Conservation (phyloP, 768 basidiomycete species). For the Leccinum aurantiacum region DNA sequence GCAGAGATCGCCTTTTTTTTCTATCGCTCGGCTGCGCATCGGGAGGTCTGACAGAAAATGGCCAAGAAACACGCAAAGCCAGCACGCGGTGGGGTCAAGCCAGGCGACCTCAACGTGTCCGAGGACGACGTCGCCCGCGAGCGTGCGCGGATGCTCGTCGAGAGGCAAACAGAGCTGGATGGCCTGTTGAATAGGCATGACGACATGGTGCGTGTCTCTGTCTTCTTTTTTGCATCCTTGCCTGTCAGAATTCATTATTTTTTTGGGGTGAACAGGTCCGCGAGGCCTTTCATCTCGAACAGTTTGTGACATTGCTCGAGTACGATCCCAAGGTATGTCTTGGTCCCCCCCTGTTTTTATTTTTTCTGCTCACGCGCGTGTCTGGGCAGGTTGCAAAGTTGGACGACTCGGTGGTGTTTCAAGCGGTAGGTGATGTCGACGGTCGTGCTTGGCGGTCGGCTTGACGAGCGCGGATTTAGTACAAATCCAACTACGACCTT, state of each 20-base stretch:
- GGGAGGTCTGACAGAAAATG: slow-evolving; percentile 14
- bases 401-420: slow-evolving; percentile 72
- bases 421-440: slow-evolving; percentile 50
- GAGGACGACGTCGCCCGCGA: slow-evolving; percentile 33
- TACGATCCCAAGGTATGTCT: slow-evolving; percentile 60
- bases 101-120: slow-evolving; percentile 7
- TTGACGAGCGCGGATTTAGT: slow-evolving; percentile 38
- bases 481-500: slow-evolving; percentile 62
- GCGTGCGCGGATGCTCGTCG: slow-evolving; percentile 49
- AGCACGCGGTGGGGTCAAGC: background rate
- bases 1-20: slow-evolving; percentile 50
- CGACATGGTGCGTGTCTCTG: slow-evolving; percentile 55
- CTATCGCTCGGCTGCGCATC: background rate
- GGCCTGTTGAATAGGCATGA: slow-evolving; percentile 67
- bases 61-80: slow-evolving; percentile 22
- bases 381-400: slow-evolving; percentile 59
- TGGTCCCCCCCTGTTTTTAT: too few relatives aligned
- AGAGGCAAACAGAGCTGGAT: slow-evolving; percentile 61
- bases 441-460: background rate
- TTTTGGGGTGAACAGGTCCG: slow-evolving; percentile 52
- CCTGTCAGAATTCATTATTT: background rate
- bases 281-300: slow-evolving; percentile 86
- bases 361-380: background rate
- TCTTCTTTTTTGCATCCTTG: background rate
- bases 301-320: slow-evolving; percentile 70